phyloP scores from a whole-genome alignment of 169 alveolate genomes.

The Perkinsus marinus region DNA sequence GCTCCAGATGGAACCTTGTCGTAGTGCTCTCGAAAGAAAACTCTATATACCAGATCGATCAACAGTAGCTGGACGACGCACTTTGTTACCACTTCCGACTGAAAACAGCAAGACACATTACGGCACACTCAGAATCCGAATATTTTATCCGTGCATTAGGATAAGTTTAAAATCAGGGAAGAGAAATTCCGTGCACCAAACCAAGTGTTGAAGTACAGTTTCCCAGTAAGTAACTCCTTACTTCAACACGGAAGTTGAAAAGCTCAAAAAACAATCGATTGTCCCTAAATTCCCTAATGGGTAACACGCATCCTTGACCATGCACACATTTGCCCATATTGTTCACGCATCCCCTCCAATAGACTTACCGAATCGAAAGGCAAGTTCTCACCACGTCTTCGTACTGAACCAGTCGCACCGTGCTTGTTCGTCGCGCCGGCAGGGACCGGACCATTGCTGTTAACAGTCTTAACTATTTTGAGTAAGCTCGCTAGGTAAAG shows the following conservation, averaged over 20 bases:
- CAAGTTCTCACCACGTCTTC: neutral
- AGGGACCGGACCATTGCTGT: neutral
- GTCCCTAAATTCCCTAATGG: no score
- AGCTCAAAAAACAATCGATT: no score
- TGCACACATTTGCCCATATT: no score
- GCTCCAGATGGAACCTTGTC: neutral
- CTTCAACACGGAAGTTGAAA: no score
- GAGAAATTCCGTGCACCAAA: no score
- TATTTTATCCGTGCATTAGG: neutral
- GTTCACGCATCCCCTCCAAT: neutral
- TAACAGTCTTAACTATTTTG: neutral
- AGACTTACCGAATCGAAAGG: neutral
- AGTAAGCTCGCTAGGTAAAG: neutral
- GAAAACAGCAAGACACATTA: neutral
- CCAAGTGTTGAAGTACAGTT: no score
- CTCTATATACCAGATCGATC: neutral
- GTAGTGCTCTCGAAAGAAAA: neutral
- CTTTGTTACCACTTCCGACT: neutral
- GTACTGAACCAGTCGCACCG: neutral
- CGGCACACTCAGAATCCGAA: neutral
- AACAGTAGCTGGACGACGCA: slow-evolving; percentile 4
- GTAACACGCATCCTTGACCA: no score
- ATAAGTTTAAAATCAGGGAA: no score
- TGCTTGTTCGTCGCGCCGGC: neutral
- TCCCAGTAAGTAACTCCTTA: no score